Conservation (phyloP, 495 filamentous ascomycete species). For the Elaphomyces granulatus region DNA sequence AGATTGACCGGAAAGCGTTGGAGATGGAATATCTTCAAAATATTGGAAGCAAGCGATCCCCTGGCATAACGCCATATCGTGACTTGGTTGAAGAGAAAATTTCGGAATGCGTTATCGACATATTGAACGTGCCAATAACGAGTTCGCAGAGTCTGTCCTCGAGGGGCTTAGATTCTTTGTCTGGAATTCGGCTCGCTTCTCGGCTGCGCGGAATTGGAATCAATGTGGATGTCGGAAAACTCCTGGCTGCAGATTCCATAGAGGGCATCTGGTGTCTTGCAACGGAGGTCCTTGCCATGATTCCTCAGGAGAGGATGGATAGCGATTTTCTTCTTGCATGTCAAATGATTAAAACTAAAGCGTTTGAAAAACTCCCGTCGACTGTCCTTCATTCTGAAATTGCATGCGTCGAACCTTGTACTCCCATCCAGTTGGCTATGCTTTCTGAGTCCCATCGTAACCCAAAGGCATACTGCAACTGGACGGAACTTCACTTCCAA, state of each 20-base stretch:
- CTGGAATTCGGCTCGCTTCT: constrained; percentile 51
- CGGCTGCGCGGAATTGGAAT: constrained; percentile 38
- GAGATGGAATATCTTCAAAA: constrained; percentile 36
- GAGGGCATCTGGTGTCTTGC: constrained; percentile 17
- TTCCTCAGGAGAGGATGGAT: not conserved
- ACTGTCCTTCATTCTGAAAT: constrained; percentile 22
- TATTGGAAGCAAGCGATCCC: constrained; percentile 11
- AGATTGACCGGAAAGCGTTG: constrained; percentile 55
- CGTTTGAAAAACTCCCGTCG: constrained; percentile 9
- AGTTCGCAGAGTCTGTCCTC: constrained; percentile 32
- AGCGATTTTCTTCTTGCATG: not conserved
- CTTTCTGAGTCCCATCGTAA: constrained; percentile 47
- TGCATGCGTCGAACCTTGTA: constrained; percentile 44
- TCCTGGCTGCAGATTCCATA: constrained; percentile 41
- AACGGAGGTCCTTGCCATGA: constrained; percentile 1
- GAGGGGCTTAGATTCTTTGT: constrained; percentile 57
- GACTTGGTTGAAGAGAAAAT: constrained; percentile 33
- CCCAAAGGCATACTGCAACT: constrained; percentile 54
- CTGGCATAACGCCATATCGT: constrained; percentile 16
- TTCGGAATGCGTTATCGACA: constrained; percentile 25
- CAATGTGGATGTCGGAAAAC: constrained; percentile 33
- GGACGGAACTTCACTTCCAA: constrained; percentile 45
- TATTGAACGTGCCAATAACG: constrained; percentile 30
- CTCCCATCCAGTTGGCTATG: constrained; percentile 64
- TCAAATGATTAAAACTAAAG: constrained; percentile 8